Evolutionary conservation across 1,284 basidiomycete genomes (phyloP).

Genomic region (Melanopsichium pennsylvanicum): DNA sequence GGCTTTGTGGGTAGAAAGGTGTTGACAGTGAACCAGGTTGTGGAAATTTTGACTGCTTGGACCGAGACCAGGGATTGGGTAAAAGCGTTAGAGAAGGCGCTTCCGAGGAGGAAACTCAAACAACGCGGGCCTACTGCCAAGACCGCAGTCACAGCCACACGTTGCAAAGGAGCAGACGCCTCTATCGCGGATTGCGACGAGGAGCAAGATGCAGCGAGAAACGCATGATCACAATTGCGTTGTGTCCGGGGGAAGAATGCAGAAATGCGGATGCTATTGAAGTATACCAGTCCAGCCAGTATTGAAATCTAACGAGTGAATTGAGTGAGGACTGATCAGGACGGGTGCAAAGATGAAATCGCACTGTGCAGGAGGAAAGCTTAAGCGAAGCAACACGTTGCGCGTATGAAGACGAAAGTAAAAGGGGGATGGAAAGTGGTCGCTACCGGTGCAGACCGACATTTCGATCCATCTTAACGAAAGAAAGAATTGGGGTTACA

Average conservation of each 20-base stretch:
- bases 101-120: conserved; percentile 33
- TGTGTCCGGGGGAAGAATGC: neutral
- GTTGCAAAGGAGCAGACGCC: no score
- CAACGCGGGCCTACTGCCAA: conserved; percentile 20
- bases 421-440: conserved; percentile 16
- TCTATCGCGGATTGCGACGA: conserved; percentile 2
- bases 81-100: conserved; percentile 67
- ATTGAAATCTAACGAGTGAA: no score
- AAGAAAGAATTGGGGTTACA: no score
- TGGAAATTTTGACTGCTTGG: conserved; percentile 91
- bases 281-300: conserved; percentile 19
- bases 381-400: no score
- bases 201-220: conserved; percentile 10
- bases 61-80: conserved; percentile 67
- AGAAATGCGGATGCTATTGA: conserved; percentile 9
- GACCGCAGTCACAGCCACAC: no score
- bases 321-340: no score
- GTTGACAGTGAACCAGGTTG: conserved; percentile 92
- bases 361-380: neutral
- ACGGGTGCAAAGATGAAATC: neutral
- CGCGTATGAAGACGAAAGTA: neutral
- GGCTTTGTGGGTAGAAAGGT: conserved; percentile 74
- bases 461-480: neutral
- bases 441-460: conserved; percentile 26
- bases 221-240: no score